These are phyloP conservation scores for Cystobasidium sp. DNA, from an alignment of 1,284 basidiomycete species.

Conservation along the genomic window DNA sequence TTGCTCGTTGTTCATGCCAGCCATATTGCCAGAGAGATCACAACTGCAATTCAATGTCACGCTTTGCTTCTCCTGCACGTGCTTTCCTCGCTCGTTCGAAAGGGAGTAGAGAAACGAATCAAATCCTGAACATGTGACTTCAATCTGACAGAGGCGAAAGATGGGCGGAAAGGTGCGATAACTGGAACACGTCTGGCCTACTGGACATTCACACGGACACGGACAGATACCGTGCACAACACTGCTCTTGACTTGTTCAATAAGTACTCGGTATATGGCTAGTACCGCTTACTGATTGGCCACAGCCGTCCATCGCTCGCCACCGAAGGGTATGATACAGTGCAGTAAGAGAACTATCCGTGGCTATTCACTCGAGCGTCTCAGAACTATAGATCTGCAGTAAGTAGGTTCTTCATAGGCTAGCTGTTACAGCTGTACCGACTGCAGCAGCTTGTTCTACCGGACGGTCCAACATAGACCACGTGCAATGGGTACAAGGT, in stretches of 20 bases:
- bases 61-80: constrained; percentile 1
- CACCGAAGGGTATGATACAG: too few relatives aligned
- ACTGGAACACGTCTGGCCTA: not conserved
- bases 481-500: too few relatives aligned
- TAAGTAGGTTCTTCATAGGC: too few relatives aligned
- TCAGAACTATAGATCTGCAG: too few relatives aligned
- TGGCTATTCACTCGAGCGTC: too few relatives aligned
- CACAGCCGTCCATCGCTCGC: not conserved
- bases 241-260: not conserved
- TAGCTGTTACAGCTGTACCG: too few relatives aligned
- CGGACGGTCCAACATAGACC: too few relatives aligned
- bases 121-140: constrained; percentile 20
- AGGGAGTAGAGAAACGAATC: not conserved
- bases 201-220: not conserved
- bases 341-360: too few relatives aligned
- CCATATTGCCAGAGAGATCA: constrained; percentile 3
- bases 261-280: not conserved
- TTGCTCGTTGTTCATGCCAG: constrained; percentile 32
- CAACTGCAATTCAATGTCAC: not conserved
- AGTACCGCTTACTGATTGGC: not conserved
- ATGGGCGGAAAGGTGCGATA: not conserved
- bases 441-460: too few relatives aligned
- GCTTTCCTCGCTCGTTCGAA: not conserved
- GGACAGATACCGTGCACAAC: not conserved
- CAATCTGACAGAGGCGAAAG: not conserved